Evolutionary conservation across 805 yeast genomes (phyloP).

Genomic region (Cyberlindnera maritima): DNA sequence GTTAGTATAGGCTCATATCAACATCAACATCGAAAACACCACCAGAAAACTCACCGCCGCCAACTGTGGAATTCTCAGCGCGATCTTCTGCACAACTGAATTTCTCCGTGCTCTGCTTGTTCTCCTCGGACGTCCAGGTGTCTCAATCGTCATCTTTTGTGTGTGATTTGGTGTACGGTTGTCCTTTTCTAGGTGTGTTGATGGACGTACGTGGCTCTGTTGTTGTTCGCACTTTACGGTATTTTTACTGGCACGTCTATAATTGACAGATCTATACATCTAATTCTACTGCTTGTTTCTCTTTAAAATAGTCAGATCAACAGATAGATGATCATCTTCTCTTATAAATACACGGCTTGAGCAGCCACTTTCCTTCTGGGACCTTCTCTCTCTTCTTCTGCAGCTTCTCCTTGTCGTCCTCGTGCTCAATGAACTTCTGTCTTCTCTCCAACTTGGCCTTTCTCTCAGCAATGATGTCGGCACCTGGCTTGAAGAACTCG

Average conservation of each 20-base stretch:
- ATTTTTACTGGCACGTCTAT: background rate
- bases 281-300: no score
- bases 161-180: no score
- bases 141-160: slow-evolving; percentile 19
- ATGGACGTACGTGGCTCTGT: background rate
- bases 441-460: slow-evolving; percentile 58
- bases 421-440: slow-evolving; percentile 68
- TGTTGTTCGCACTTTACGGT: no score
- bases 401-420: slow-evolving; percentile 58
- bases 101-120: slow-evolving; percentile 47
- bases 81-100: slow-evolving; percentile 63
- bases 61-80: slow-evolving; percentile 45
- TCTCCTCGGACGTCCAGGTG: slow-evolving; percentile 7
- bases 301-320: no score
- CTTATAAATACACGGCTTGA: slow-evolving; percentile 96
- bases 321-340: slow-evolving; percentile 48
- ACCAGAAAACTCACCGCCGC: slow-evolving; percentile 22
- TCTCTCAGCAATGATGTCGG: slow-evolving; percentile 61
- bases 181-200: background rate
- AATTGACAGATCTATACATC: background rate
- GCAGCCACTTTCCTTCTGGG: slow-evolving; percentile 84
- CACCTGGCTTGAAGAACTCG: slow-evolving; percentile 87
- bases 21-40: no score
- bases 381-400: slow-evolving; percentile 48
- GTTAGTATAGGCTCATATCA: slow-evolving; percentile 5